Evolutionary conservation across 108 stramenopile genomes (phyloP).

Genomic region (Pseudonitzschia multiseries): DNA sequence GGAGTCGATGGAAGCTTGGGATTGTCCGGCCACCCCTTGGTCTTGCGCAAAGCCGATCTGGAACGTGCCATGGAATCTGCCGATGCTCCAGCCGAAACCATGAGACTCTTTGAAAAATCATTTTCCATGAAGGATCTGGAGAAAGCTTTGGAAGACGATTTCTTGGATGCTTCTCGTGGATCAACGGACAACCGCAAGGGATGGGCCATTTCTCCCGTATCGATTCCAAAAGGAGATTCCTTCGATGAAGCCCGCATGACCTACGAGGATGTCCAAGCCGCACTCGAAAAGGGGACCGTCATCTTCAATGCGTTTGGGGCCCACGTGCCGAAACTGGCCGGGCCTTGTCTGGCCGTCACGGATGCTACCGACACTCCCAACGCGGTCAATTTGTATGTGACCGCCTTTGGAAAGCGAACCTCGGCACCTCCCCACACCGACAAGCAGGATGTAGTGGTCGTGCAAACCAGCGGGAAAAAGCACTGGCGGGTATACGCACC

Average conservation of each 20-base stretch:
- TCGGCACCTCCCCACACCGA: constrained; percentile 94
- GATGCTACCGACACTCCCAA: constrained; percentile 82
- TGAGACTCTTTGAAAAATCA: constrained; percentile 38
- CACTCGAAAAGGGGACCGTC: constrained; percentile 79
- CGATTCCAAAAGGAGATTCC: constrained; percentile 63
- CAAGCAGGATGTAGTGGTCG: constrained; percentile 90
- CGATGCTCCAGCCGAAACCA: background rate
- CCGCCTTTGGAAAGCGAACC: constrained; percentile 70
- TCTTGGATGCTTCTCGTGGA: constrained; percentile 79
- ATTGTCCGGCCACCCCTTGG: constrained; percentile 61
- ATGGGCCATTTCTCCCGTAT: constrained; percentile 73
- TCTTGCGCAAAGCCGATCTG: constrained; percentile 48
- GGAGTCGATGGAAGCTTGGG: constrained; percentile 30
- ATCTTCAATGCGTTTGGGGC: constrained; percentile 76
- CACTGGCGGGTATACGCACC: constrained; percentile 76
- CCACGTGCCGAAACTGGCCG: constrained; percentile 80
- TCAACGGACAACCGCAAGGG: constrained; percentile 79
- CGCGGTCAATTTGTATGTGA: constrained; percentile 87
- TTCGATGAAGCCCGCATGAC: constrained; percentile 85
- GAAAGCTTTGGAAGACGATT: constrained; percentile 70
- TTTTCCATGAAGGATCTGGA: constrained; percentile 70
- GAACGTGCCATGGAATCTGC: background rate
- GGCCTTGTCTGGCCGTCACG: constrained; percentile 67
- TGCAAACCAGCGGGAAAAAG: constrained; percentile 88
- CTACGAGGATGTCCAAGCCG: constrained; percentile 55